Base-by-base conservation (phyloP, 202 grass and related monocot genomes). In the Carex sylvatica region DNA sequence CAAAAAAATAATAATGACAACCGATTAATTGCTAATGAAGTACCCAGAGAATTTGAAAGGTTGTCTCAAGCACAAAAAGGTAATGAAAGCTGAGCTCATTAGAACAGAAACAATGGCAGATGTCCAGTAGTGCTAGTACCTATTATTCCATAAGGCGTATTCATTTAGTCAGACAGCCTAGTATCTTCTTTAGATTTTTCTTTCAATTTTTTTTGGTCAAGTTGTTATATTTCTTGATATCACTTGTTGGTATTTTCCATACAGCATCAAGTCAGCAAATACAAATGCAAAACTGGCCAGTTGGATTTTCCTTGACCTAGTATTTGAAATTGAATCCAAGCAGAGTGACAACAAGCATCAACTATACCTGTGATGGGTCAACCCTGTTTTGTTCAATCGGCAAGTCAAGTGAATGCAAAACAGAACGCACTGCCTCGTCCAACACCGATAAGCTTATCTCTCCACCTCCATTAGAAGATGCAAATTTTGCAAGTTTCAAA, bases 301-400 rank as follows among this genome's bases (percentile, higher is more conserved):
- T 9, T 46, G n/a, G 11, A 72, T 24, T 72, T 19, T 26, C 42
- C 66, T 70, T 38, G 33, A 49, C 24, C 40, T 33, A 58, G 73
- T 49, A 49, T 49, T 49, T 2, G 2, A 49, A n/a, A 31, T 35
- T 30, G 8, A 58, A 77, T 36, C 4, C 51, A 35, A 33, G 47
- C 73, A 58, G 16, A 77, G 28, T 35, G 73, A 70, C 20, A 15
- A 58, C 28, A 36, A 58, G 35, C 72, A 76, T 77, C 53, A 85
- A 86, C 20, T 89, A 94, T 67, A 98, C 95, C 95, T 95, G 84
- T 70, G 86, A 88, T 87, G 84, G 80, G 66, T 90, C 91, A 58
- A 91, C 79, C 72, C 56, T 89, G 87, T 93, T 81, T 3, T 52
- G 72, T 52, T 49, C 84, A 83, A 83, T 88, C 58, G 90, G 59